These are phyloP conservation scores for Euphorbia pulcherrima DNA, from an alignment of 345 rosid genomes.

Conservation along the genomic window DNA sequence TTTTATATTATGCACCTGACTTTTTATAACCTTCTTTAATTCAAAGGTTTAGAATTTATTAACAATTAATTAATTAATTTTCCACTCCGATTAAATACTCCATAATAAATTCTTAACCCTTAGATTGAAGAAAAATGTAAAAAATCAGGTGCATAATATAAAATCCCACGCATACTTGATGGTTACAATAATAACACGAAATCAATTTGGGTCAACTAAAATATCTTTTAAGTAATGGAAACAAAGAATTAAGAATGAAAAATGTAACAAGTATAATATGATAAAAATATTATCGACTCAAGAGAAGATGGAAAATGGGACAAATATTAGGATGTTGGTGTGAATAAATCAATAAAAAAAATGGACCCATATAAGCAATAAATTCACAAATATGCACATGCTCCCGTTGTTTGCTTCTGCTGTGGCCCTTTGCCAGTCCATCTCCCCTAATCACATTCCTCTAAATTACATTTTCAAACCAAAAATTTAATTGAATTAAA, in stretches of 20 bases:
- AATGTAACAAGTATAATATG: neutral
- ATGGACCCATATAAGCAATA: slow-evolving; percentile 53
- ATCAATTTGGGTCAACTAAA: neutral
- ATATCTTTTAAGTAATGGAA: neutral
- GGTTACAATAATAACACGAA: too few species aligned
- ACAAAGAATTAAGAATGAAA: neutral
- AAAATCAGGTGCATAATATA: too few species aligned
- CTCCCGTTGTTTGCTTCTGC: slow-evolving; percentile 35
- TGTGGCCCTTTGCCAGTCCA: slow-evolving; percentile 60
- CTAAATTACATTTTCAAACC: neutral
- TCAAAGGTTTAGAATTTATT: too few species aligned
- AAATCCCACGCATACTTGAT: too few species aligned
- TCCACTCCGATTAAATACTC: too few species aligned
- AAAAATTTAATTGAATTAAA: too few species aligned
- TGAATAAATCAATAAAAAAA: slow-evolving; percentile 21
- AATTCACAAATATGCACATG: slow-evolving; percentile 46
- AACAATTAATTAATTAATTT: too few species aligned
- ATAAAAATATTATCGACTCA: too few species aligned
- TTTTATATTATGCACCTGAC: too few species aligned
- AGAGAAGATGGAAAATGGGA: slow-evolving; percentile 32
- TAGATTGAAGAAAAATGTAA: too few species aligned
- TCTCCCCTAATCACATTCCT: slow-evolving; percentile 32
- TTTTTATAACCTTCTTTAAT: too few species aligned
- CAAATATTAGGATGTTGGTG: slow-evolving; percentile 26
- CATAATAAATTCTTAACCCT: too few species aligned